A percentile compares a stretch with the other conserved stretches of the same genome.
These are phyloP conservation scores for Dendrocalamus sinicus DNA, from an alignment of 176 grass and related monocot genomes.

Conservation along the genomic window DNA sequence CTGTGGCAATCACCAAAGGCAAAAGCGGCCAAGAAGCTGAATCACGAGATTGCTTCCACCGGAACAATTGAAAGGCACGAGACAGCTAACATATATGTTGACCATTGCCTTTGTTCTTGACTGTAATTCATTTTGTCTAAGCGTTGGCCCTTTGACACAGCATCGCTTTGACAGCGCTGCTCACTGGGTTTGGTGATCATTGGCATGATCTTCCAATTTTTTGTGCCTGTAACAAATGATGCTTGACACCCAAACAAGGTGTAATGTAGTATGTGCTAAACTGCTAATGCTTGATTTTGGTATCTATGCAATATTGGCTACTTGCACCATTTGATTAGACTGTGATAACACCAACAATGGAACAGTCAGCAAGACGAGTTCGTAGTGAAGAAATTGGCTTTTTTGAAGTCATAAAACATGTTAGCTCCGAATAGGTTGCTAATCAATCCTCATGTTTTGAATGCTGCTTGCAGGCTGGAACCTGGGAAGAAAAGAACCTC, in stretches of 20 bases:
- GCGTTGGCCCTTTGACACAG: neutral
- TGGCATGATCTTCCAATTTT: neutral
- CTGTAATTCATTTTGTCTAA: neutral
- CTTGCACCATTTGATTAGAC: slow-evolving; percentile 11
- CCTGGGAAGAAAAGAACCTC: slow-evolving; percentile 97
- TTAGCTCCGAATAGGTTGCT: neutral
- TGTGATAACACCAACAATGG: too few species aligned
- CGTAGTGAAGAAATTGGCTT: neutral
- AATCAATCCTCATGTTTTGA: neutral
- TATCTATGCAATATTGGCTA: neutral
- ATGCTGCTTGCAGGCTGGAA: slow-evolving; percentile 74
- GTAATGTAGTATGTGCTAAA: neutral
- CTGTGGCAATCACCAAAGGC: neutral
- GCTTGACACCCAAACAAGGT: neutral
- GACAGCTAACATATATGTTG: neutral
- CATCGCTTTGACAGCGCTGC: neutral
- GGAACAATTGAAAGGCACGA: neutral
- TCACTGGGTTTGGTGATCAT: neutral
- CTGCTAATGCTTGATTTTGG: neutral
- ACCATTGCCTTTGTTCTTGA: neutral
- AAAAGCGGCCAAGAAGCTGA: neutral
- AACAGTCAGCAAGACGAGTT: neutral
- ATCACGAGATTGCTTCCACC: too few species aligned
- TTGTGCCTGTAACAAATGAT: neutral
- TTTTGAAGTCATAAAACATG: neutral